Percentiles rank a stretch among this genome's conserved stretches.
Conservation (phyloP, 805 yeast species). For the Hanseniaspora meyeri region DNA sequence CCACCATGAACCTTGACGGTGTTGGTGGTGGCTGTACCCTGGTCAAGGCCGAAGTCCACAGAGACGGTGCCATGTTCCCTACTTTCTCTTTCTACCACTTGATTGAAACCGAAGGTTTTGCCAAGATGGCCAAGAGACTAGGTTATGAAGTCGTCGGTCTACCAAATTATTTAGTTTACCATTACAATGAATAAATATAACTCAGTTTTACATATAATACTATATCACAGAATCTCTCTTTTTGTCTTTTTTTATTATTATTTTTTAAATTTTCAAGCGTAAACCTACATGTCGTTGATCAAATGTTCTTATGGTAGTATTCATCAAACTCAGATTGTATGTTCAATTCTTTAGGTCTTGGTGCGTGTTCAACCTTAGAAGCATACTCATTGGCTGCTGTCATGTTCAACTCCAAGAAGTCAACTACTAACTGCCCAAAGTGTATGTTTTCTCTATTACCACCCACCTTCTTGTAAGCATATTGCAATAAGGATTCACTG, state of each 20-base stretch:
- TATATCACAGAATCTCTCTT: no score
- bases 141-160: constrained; percentile 86
- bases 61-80: constrained; percentile 99
- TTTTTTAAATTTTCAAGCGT: neutral
- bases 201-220: no score
- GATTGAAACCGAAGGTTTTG: constrained; percentile 96
- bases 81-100: constrained; percentile 93
- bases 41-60: constrained; percentile 94
- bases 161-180: constrained; percentile 89
- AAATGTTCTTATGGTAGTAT: constrained; percentile 10
- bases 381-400: constrained; percentile 37
- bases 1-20: constrained; percentile 83
- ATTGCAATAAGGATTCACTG: constrained; percentile 32
- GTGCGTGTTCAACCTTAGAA: constrained; percentile 39
- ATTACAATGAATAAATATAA: constrained; percentile 68
- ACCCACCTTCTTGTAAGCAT: constrained; percentile 37
- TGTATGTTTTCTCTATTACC: constrained; percentile 86
- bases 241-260: no score
- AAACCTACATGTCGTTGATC: neutral
- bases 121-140: constrained; percentile 91
- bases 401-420: constrained; percentile 38
- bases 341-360: constrained; percentile 18
- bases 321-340: neutral
- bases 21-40: constrained; percentile 95
- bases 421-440: constrained; percentile 61